Base-by-base conservation (phyloP, 805 yeast species). In the Candida quercuum region DNA sequence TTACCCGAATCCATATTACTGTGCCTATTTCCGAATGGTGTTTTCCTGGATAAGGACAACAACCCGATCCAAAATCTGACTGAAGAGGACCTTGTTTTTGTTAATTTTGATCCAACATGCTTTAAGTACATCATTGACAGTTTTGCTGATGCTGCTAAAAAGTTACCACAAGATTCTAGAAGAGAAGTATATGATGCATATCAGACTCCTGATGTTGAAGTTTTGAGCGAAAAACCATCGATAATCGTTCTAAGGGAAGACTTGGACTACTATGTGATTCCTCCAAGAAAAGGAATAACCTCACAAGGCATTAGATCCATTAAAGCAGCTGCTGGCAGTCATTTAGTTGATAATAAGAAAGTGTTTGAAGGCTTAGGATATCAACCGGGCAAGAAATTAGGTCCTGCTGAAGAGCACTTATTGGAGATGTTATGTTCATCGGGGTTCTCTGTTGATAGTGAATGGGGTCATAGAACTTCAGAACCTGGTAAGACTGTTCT, bases 381-480 rank as follows among this genome's bases (percentile, higher is more conserved):
- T 52, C 64, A 59, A 13, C 64, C 69, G 2, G 70, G 69, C 3
- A 78, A 75, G 47, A 66, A 65, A 25, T 60, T 84, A 43, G 89
- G 88, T 7, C 81, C 95, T 13, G 98, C 99, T 1, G 99, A 93
- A 59, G 91, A 85, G 60, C 98, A 91, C 60, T 69, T 93, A 32
- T 74, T 86, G 64, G 97, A 88, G 45, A 93, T 93, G 99, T 71
- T 93, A 38, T 88, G 96, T 52, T 72, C 91, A 0, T 81, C 95
- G 0, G 99, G 99, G 1, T 86, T 88, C 47, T 60, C 66, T 3
- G 61, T 72, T 11, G 67, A 67, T 16, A 86, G 84, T 22, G 50
- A 59, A 13, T 93, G 99, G 99, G 97, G 96, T 4, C 81, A 79
- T 54, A 70, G 99, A 44, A 77, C 86, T n/a, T 71, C 82, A 48